phyloP scores from a whole-genome alignment of 208 protist species.

The Leishmania tarentolae region DNA sequence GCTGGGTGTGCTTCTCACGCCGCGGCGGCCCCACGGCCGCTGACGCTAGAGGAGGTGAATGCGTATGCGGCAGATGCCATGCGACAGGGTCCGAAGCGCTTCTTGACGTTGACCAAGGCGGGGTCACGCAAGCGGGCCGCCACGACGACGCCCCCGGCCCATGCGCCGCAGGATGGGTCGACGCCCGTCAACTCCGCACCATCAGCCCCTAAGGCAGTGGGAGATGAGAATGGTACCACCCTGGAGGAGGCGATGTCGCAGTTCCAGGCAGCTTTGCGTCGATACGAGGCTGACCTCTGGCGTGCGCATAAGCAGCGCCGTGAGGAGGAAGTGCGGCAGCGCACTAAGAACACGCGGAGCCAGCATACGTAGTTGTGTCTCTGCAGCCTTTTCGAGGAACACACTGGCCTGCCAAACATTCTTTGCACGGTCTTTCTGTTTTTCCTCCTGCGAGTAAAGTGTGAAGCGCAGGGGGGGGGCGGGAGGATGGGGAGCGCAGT shows the following conservation, averaged over 20 bases:
- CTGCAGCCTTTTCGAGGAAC: not conserved
- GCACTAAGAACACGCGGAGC: slow-evolving; percentile 11
- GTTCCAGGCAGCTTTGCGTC: slow-evolving; percentile 59
- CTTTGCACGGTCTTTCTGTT: not conserved
- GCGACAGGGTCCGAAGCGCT: slow-evolving; percentile 10
- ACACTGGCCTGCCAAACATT: not conserved
- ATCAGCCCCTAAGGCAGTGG: not conserved
- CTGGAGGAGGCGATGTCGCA: slow-evolving; percentile 45
- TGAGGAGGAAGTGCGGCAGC: slow-evolving; percentile 36
- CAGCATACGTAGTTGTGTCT: slow-evolving; percentile 6
- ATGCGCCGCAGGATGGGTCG: not conserved
- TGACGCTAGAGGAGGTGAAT: slow-evolving; percentile 35
- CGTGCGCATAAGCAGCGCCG: slow-evolving; percentile 31
- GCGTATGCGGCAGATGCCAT: slow-evolving; percentile 22
- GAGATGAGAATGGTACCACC: slow-evolving; percentile 18
- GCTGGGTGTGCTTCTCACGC: slow-evolving; percentile 3
- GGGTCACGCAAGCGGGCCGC: slow-evolving; percentile 6
- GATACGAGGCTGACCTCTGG: slow-evolving; percentile 73
- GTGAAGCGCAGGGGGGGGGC: not conserved
- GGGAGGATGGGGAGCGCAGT: not conserved
- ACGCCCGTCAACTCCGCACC: slow-evolving; percentile 1
- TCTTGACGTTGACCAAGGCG: slow-evolving; percentile 19
- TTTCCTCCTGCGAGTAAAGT: not conserved
- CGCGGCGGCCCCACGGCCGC: slow-evolving; percentile 4
- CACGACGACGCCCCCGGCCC: not conserved